Conservation (phyloP, 2,329 filamentous ascomycete genomes). For the Colletotrichum lupini region DNA sequence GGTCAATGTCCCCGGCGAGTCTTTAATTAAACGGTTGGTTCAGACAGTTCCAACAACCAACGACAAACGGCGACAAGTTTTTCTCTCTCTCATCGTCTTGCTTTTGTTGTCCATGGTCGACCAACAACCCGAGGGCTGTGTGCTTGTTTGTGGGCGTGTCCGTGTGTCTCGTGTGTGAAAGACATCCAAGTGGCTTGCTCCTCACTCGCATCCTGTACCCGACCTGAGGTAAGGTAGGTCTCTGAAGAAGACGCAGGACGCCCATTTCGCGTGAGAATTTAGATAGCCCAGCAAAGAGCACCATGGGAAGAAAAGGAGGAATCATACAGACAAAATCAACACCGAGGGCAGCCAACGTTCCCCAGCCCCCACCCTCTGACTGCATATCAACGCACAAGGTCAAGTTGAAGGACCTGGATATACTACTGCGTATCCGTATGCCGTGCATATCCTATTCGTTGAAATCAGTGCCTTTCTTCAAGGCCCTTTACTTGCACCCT, state of each 20-base stretch:
- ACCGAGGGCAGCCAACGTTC: background rate
- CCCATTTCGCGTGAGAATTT: background rate
- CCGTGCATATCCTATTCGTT: background rate
- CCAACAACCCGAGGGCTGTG: background rate
- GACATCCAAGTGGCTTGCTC: background rate
- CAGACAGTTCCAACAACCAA: slow-evolving; percentile 28
- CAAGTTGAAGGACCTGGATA: background rate
- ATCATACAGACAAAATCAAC: background rate
- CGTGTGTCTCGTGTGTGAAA: background rate
- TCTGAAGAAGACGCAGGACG: background rate
- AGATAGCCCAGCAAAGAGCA: background rate
- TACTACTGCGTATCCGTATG: background rate
- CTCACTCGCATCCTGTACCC: background rate
- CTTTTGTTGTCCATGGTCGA: background rate
- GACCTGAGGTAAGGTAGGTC: background rate
- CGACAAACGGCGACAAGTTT: background rate
- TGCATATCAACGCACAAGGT: background rate
- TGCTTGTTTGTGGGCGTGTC: background rate
- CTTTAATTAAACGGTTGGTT: slow-evolving; percentile 33
- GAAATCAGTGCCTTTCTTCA: background rate
- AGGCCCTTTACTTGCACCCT: background rate
- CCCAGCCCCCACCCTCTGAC: background rate
- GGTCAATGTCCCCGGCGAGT: slow-evolving; percentile 20
- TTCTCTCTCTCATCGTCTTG: background rate
- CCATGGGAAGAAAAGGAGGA: background rate